These are phyloP conservation scores for Pseudogymnoascus sp. DNA, from an alignment of 2,329 filamentous ascomycete species.

Conservation along the genomic window DNA sequence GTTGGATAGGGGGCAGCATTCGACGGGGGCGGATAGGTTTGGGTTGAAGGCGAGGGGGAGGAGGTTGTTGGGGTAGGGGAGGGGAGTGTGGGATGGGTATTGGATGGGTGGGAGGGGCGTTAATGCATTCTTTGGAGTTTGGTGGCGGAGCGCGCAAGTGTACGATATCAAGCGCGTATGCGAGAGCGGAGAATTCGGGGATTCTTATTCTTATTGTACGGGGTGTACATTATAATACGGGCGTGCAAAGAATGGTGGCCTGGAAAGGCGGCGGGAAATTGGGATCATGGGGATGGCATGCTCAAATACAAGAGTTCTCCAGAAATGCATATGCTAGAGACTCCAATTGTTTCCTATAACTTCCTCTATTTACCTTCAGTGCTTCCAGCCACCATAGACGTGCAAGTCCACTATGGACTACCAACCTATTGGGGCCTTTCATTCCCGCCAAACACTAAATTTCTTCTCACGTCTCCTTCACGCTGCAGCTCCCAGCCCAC, in stretches of 20 bases:
- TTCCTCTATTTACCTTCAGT: background rate
- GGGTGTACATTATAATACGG: background rate
- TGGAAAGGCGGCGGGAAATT: background rate
- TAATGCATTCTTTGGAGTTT: background rate
- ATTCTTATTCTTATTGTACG: too few relatives aligned
- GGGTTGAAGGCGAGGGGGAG: slow-evolving; percentile 24
- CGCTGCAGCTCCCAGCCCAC: too few relatives aligned
- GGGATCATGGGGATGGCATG: background rate
- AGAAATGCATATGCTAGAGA: background rate
- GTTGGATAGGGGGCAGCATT: slow-evolving; percentile 54
- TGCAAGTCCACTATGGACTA: background rate
- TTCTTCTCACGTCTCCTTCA: background rate
- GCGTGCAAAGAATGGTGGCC: background rate
- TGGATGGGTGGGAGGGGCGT: background rate
- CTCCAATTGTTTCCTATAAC: background rate
- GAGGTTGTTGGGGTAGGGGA: slow-evolving; percentile 24
- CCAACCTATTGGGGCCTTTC: background rate
- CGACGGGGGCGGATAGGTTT: slow-evolving; percentile 52
- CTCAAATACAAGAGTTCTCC: background rate
- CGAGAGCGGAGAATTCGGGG: background rate
- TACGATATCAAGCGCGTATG: background rate
- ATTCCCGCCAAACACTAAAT: background rate
- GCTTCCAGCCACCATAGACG: background rate
- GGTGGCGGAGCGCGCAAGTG: background rate
- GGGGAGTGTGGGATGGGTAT: background rate